Conservation (phyloP, 805 yeast species). For the Torulaspora maleeae region DNA sequence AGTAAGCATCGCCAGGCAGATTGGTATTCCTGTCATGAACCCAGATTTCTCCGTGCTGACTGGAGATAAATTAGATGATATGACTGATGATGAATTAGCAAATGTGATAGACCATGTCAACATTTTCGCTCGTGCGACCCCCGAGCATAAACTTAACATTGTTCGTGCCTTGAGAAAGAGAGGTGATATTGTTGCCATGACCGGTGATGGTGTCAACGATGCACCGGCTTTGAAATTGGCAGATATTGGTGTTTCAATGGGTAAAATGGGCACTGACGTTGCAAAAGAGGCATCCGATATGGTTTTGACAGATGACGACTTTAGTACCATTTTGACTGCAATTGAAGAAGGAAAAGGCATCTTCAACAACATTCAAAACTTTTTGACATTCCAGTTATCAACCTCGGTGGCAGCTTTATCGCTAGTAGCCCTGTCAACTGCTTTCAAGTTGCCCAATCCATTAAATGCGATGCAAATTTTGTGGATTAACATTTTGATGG, state of each 20-base stretch:
- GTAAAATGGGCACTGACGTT: slow-evolving; percentile 91
- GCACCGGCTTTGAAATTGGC: slow-evolving; percentile 98
- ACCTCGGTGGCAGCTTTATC: slow-evolving; percentile 94
- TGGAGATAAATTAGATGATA: slow-evolving; percentile 74
- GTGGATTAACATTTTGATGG: slow-evolving; percentile 97
- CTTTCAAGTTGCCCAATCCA: slow-evolving; percentile 87
- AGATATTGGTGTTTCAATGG: slow-evolving; percentile 94
- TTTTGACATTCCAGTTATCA: slow-evolving; percentile 90
- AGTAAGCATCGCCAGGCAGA: slow-evolving; percentile 73
- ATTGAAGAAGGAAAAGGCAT: slow-evolving; percentile 98
- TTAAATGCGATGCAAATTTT: slow-evolving; percentile 96
- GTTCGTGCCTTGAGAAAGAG: slow-evolving; percentile 84
- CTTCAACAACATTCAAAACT: slow-evolving; percentile 90
- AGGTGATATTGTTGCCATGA: slow-evolving; percentile 97
- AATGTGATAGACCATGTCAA: slow-evolving; percentile 76
- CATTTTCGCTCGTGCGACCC: slow-evolving; percentile 91
- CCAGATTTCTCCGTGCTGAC: slow-evolving; percentile 66
- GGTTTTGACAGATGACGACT: slow-evolving; percentile 96
- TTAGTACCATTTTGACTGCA: slow-evolving; percentile 87
- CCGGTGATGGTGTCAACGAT: slow-evolving; percentile 99
- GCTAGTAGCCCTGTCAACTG: slow-evolving; percentile 78
- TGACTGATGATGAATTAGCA: slow-evolving; percentile 69
- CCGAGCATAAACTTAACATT: slow-evolving; percentile 86
- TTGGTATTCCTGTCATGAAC: slow-evolving; percentile 77
- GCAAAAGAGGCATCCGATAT: slow-evolving; percentile 98